Base-by-base conservation (phyloP, 441 rosid species). In the Gossypium lobatum region DNA sequence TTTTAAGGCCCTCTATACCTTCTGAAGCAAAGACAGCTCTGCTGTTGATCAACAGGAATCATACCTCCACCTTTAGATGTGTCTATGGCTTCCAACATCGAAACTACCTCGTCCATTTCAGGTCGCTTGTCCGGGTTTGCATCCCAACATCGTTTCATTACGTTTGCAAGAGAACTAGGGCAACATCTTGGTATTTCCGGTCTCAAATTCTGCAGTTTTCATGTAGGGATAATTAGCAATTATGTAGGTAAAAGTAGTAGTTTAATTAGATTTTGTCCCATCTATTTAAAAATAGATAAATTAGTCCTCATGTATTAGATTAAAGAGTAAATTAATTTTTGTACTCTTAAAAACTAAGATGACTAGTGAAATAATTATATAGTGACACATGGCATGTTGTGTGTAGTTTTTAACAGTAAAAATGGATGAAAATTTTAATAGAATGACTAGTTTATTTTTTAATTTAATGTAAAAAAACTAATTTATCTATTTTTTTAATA, bases 151-250 rank as follows among this genome's bases (percentile, higher is more conserved):
- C 93, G 86, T 82, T 90, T 95, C 99, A 95, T 95, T 64, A 95
- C 96, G 65, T 89, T 90, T 2, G 88, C 97, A 17, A 95, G 88
- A 31, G 96, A 78, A 80, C 90, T 90, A 3, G 99, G 99, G 70
- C 99, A 95, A 72, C 98, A 95, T 79, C 97, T 85, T n/a, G 99
- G 99, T 75, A 95, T 93, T 53, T 95, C 98, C 8, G 99, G 99
- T 80, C 99, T 91, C 79, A 93, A 80, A 80, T 93, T 95, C 99
- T 95, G 84, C 64, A 53, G 71, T 77, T 71, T 54, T 59, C 50
- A 48, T 9, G 39, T 18, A 31, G 60, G 58, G 26, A 68, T 6
- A 14, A 55, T 72, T 25, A 75, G 45, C 6, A 25, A 54, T 37
- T 16, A 53, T 53, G 13, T 6, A 16, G 0, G 25, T 17, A 21